phyloP scores from a whole-genome alignment of 2,329 filamentous ascomycete genomes.

The Gnomoniopsis smithogilvyi region DNA sequence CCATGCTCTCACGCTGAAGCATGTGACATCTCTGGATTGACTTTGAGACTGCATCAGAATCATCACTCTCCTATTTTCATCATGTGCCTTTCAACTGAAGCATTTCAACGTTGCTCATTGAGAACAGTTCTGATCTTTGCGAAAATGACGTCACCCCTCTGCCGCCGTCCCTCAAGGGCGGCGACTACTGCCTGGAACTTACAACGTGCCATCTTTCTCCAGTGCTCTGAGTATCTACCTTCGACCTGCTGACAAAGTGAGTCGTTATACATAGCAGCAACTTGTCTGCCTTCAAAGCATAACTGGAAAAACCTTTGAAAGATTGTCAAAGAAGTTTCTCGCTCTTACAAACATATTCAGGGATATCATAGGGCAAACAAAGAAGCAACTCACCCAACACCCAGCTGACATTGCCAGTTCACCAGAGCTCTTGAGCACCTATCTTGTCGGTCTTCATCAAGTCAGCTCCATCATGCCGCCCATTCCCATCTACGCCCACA shows the following conservation, averaged over 20 bases:
- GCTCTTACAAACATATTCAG: no score
- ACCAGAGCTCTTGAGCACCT: neutral
- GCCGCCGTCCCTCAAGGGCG: neutral
- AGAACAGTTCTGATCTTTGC: neutral
- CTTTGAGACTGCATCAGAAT: no score
- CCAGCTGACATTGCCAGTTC: neutral
- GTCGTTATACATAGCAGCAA: neutral
- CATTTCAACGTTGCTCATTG: neutral
- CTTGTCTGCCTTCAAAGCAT: neutral
- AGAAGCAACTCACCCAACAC: neutral
- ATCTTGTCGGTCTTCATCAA: neutral
- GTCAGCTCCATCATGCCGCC: constrained; percentile 48
- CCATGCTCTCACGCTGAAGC: no score
- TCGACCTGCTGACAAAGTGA: neutral
- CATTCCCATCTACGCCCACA: constrained; percentile 57
- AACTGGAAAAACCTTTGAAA: no score
- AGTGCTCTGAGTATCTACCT: neutral
- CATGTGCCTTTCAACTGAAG: neutral
- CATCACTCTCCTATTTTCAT: no score
- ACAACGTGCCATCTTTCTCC: neutral
- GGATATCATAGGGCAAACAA: neutral
- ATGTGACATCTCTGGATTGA: no score
- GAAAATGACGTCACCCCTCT: constrained; percentile 2
- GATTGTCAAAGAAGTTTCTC: no score
- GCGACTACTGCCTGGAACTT: neutral